A percentile compares a stretch with the other conserved stretches of the same genome.
Conservation (phyloP, 345 rosid species). For the Cardamine resedifolia region DNA sequence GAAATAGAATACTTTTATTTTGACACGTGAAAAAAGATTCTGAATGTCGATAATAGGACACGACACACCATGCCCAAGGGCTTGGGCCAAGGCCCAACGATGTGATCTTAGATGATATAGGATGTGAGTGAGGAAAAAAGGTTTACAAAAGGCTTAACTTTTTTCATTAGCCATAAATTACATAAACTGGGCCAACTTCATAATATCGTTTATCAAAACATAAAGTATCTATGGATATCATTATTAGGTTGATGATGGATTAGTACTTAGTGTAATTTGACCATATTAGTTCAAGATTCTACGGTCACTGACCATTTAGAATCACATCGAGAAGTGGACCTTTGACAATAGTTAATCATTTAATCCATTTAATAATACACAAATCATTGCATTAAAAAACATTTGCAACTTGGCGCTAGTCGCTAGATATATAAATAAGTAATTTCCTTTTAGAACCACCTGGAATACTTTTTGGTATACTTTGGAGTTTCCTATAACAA, state of each 20-base stretch:
- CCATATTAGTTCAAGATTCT: constrained; percentile 23
- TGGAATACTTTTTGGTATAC: neutral
- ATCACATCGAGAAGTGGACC: constrained; percentile 22
- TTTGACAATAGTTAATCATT: constrained; percentile 19
- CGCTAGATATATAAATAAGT: neutral
- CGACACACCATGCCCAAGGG: too few species aligned
- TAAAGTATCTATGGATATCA: neutral
- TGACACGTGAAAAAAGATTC: neutral
- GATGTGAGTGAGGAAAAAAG: neutral
- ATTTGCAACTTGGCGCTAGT: constrained; percentile 9
- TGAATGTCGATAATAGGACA: neutral
- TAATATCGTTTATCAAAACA: neutral
- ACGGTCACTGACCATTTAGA: constrained; percentile 11
- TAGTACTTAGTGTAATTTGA: neutral
- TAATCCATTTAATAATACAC: constrained; percentile 4
- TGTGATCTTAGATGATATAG: too few species aligned
- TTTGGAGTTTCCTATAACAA: neutral
- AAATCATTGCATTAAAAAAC: constrained; percentile 13
- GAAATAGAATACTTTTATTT: neutral
- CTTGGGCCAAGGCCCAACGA: too few species aligned
- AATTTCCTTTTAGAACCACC: neutral
- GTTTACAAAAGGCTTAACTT: neutral
- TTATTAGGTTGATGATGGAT: neutral
- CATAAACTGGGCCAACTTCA: neutral
- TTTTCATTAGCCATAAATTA: neutral